A percentile compares a stretch with the other conserved stretches of the same genome.
These are phyloP conservation scores for Aspergillus sp. DNA, from an alignment of 2,329 filamentous ascomycete genomes.

Conservation along the genomic window DNA sequence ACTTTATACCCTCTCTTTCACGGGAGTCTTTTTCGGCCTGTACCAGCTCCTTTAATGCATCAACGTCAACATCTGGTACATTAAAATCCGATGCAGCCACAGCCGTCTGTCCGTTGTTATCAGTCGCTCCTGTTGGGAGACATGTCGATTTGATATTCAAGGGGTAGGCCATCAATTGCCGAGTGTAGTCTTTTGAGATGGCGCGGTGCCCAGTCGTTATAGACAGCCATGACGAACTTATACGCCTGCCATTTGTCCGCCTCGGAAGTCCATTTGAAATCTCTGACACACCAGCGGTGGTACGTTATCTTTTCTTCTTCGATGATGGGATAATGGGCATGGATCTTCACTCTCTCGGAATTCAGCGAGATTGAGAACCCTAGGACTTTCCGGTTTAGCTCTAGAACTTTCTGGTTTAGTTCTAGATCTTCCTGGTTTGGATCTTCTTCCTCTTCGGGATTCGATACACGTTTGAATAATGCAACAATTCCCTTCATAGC, in stretches of 20 bases:
- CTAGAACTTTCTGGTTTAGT: too few relatives aligned
- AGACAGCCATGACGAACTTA: slow-evolving; percentile 7
- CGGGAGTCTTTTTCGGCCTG: not conserved
- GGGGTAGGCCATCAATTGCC: not conserved
- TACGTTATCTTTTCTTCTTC: not conserved
- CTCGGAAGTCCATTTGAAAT: not conserved
- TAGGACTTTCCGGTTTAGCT: slow-evolving; percentile 5
- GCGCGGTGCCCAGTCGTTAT: slow-evolving; percentile 1
- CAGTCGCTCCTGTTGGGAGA: not conserved
- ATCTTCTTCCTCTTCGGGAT: too few relatives aligned
- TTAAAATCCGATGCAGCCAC: not conserved
- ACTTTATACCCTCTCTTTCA: not conserved
- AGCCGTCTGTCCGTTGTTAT: not conserved
- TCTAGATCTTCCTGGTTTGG: not conserved
- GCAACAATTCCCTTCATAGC: slow-evolving; percentile 4
- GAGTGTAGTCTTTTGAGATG: not conserved
- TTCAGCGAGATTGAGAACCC: slow-evolving; percentile 5
- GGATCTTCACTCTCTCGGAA: not conserved
- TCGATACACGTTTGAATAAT: not conserved
- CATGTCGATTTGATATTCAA: not conserved
- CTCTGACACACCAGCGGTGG: not conserved
- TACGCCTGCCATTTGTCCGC: slow-evolving; percentile 2
- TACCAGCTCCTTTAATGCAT: not conserved
- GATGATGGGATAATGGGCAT: slow-evolving; percentile 1
- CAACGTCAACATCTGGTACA: not conserved